A percentile compares a stretch with the other conserved stretches of the same genome.
Conservation (phyloP, 179 eudicot species). For the Monotropa hypopitys region DNA sequence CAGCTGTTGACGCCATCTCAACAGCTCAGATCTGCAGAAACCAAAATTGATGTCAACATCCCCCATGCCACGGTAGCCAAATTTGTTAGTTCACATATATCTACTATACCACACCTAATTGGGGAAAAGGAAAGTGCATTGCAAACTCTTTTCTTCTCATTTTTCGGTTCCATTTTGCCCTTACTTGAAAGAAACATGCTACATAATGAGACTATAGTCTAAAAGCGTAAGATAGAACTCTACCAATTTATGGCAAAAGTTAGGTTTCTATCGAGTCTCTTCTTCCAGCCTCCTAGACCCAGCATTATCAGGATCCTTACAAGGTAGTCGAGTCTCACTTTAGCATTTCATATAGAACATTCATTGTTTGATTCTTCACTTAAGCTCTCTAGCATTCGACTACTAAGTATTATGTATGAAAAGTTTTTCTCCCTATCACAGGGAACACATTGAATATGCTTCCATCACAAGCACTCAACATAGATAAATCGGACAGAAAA, state of each 20-base stretch:
- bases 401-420: not conserved
- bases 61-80: not conserved
- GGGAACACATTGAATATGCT: not conserved
- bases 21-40: conserved; percentile 31
- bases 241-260: not conserved
- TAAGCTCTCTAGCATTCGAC: not conserved
- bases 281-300: not conserved
- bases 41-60: not conserved
- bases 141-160: not conserved
- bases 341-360: not conserved
- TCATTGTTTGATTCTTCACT: not conserved
- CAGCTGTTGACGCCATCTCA: conserved; percentile 61
- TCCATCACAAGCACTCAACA: not conserved
- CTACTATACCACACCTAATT: not conserved
- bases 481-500: not conserved
- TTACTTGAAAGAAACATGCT: not conserved
- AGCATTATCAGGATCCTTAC: not conserved
- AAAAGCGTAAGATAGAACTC: not conserved
- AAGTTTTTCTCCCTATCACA: not conserved
- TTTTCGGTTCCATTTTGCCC: not conserved
- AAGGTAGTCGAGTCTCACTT: not conserved
- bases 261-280: not conserved
- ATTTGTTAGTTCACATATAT: not conserved
- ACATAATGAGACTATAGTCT: not conserved
- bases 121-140: not conserved